Percentiles rank a stretch among this genome's conserved stretches.
Evolutionary conservation across 2,329 filamentous ascomycete species (phyloP).

Genomic region (Alternaria arbusti): DNA sequence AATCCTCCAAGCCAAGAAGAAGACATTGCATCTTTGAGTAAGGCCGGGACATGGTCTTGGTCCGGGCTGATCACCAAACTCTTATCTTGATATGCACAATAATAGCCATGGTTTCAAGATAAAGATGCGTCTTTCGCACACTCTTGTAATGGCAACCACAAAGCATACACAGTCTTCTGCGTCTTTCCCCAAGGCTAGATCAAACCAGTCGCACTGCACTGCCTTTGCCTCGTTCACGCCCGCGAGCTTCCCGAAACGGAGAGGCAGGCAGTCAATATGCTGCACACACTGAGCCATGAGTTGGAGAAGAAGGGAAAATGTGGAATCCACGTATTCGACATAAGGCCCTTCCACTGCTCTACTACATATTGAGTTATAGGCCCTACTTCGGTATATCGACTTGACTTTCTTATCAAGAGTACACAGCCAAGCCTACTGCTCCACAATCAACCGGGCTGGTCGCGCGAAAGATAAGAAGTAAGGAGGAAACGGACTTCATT

Average conservation of each 20-base stretch:
- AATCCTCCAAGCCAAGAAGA: neutral
- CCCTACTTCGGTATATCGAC: neutral
- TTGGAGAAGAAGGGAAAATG: neutral
- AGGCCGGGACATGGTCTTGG: neutral
- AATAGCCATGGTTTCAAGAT: neutral
- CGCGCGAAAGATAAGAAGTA: neutral
- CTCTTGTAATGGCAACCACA: neutral
- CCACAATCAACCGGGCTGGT: neutral
- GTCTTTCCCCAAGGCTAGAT: neutral
- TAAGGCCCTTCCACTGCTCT: neutral
- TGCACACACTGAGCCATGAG: neutral
- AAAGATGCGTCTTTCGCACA: neutral
- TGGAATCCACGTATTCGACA: neutral
- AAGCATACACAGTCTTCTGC: neutral
- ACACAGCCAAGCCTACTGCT: neutral
- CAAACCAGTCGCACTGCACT: neutral
- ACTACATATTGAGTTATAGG: neutral
- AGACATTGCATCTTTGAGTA: neutral
- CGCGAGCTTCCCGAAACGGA: neutral
- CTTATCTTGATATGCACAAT: neutral
- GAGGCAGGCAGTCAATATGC: neutral
- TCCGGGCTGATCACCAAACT: neutral
- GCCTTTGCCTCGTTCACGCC: neutral
- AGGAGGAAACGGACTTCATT: neutral
- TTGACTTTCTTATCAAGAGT: neutral